Evolutionary conservation across 108 stramenopile species (phyloP), one percentile per base, ranked within the genome.

Genomic region (Nannochloropsis gaditana): DNA sequence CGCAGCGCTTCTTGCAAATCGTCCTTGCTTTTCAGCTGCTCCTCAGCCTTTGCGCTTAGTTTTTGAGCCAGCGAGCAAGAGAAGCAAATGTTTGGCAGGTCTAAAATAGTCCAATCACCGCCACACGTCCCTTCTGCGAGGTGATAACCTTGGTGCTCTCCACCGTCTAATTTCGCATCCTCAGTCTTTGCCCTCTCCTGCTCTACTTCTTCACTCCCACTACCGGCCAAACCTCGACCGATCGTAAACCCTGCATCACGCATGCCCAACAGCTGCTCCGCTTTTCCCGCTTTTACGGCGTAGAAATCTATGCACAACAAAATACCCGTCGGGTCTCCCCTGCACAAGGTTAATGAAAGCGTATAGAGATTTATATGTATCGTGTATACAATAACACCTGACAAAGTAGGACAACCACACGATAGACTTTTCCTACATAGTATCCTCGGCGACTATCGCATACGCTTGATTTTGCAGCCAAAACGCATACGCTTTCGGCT

Each of bases 321-420:
- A 17, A 81, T 82, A 43, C 88, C 88, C 88, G 85, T 89, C 11
- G 88, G 88, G 31, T 89, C 88, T 2, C 88, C 88, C 10, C 81
- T 31, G 31, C 31, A 31, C 31, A 31, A 31, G 31, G 31, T 31
- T 1, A 31, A 31, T 31, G 31, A 31, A 31, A 31, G 31, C 31
- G 31, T 31, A 31, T 31, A 31, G 31, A 31, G 31, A 31, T 31
- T 31, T 31, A 31, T 31, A 31, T 31, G 31, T 31, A 31, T 31
- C 31, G 31, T 31, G 31, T 31, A 31, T 31, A 31, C 31, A 31
- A 31, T 31, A 31, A 31, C 31, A 31, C 31, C 31, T 31, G 31
- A 31, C 31, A 31, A 31, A 31, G 31, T 31, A 31, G 31, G 31
- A 31, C 31, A 31, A 31, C 31, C 31, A 31, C 31, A 31, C 31